These are phyloP conservation scores for Eimeria maxima DNA, from an alignment of 169 alveolate species.

Conservation along the genomic window DNA sequence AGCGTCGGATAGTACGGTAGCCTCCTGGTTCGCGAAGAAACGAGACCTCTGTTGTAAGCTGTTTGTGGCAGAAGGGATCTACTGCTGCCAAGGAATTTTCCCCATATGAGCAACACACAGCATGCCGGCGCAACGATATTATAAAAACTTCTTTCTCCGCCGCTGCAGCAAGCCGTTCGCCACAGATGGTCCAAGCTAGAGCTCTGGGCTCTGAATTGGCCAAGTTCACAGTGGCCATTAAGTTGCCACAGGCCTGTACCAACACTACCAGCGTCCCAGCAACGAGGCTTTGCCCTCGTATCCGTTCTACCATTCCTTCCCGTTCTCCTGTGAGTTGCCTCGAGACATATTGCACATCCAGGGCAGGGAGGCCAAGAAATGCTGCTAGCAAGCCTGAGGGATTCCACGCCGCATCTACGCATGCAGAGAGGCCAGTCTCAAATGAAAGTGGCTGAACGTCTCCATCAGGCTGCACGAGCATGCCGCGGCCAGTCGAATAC, in stretches of 20 bases:
- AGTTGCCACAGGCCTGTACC: constrained; percentile 47
- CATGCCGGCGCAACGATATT: constrained; percentile 34
- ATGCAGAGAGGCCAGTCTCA: constrained; percentile 57
- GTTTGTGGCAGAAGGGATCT: neutral
- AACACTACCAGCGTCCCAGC: constrained; percentile 1
- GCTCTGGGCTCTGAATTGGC: constrained; percentile 31
- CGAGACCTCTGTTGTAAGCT: constrained; percentile 43
- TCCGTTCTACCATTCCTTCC: neutral
- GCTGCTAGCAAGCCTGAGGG: constrained; percentile 64
- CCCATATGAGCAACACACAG: constrained; percentile 51
- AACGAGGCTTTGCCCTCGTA: neutral
- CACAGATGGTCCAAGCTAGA: constrained; percentile 39
- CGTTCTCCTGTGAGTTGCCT: neutral
- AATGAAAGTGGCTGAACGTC: neutral
- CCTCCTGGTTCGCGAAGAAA: neutral
- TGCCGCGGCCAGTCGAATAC: constrained; percentile 35
- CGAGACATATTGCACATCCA: neutral
- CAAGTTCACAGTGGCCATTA: neutral
- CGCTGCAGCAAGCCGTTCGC: constrained; percentile 58
- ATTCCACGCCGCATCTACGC: constrained; percentile 60
- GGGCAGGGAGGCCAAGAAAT: constrained; percentile 34
- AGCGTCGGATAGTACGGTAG: constrained; percentile 25
- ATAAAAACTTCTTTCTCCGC: neutral
- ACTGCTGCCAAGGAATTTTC: constrained; percentile 43
- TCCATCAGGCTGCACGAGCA: constrained; percentile 36